A percentile compares a stretch with the other conserved stretches of the same genome.
phyloP scores from a whole-genome alignment of 2,329 filamentous ascomycete genomes.

The Apiospora arundinis region DNA sequence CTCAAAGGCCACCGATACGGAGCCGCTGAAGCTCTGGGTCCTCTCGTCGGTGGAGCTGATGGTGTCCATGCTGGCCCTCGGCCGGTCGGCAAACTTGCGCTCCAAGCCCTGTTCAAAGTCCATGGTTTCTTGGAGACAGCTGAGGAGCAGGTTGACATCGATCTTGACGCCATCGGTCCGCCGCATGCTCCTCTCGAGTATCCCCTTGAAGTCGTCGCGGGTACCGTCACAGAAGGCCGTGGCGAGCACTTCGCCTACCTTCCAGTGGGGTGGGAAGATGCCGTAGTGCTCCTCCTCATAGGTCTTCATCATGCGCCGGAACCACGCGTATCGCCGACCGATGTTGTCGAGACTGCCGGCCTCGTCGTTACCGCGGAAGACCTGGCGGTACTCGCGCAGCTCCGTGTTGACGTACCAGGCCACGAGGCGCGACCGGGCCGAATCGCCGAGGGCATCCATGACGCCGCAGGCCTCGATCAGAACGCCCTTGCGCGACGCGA shows the following conservation, averaged over 20 bases:
- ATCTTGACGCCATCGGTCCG: constrained; percentile 77
- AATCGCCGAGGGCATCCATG: constrained; percentile 92
- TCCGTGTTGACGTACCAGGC: constrained; percentile 99
- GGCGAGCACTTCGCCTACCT: constrained; percentile 86
- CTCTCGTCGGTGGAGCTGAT: constrained; percentile 74
- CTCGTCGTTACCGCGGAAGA: constrained; percentile 96
- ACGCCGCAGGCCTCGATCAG: constrained; percentile 89
- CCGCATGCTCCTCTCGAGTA: constrained; percentile 86
- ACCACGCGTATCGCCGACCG: constrained; percentile 92
- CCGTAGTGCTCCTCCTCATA: constrained; percentile 91
- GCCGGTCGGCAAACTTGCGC: constrained; percentile 75
- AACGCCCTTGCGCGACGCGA: constrained; percentile 70
- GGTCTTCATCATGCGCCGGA: constrained; percentile 91
- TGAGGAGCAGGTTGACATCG: constrained; percentile 87
- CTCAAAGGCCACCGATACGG: constrained; percentile 96
- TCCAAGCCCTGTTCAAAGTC: constrained; percentile 96
- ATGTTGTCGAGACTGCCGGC: constrained; percentile 97
- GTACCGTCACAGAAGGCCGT: constrained; percentile 96
- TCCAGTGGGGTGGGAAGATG: constrained; percentile 89
- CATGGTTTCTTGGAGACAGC: constrained; percentile 91
- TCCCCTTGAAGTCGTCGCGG: constrained; percentile 91
- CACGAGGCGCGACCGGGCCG: constrained; percentile 79
- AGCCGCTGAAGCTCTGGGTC: constrained; percentile 80
- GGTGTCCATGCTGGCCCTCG: constrained; percentile 87
- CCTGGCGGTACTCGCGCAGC: constrained; percentile 90